A percentile compares a stretch with the other conserved stretches of the same genome.
These are phyloP conservation scores for Arxiozyma bovina DNA, from an alignment of 1,139 yeast genomes.

Conservation along the genomic window DNA sequence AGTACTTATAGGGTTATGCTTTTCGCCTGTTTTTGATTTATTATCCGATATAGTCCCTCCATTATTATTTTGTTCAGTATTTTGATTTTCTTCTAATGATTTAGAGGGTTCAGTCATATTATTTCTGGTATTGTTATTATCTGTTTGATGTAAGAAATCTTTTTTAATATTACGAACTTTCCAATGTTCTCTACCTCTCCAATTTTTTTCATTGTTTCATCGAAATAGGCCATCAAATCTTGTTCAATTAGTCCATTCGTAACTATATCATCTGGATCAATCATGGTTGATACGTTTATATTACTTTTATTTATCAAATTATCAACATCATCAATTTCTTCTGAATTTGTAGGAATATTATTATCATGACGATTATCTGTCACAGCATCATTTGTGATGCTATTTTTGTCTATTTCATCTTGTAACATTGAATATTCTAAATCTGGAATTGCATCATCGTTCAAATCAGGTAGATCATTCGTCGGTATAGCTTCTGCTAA, in stretches of 20 bases:
- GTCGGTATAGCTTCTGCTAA: conserved; percentile 34
- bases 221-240: conserved; percentile 73
- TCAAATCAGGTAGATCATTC: conserved; percentile 22
- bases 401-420: conserved; percentile 20
- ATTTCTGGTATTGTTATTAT: neutral
- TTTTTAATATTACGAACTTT: conserved; percentile 56
- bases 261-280: conserved; percentile 2
- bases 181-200: conserved; percentile 97
- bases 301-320: neutral
- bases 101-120: conserved; percentile 1
- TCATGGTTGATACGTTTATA: neutral
- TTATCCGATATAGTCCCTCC: neutral
- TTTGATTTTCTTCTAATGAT: neutral
- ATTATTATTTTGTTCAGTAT: conserved; percentile 5
- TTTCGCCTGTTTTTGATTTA: conserved; percentile 13
- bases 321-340: neutral
- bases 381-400: conserved; percentile 16
- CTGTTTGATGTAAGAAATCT: conserved; percentile 13
- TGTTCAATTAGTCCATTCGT: conserved; percentile 43
- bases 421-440: conserved; percentile 23
- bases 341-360: conserved; percentile 5
- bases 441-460: conserved; percentile 15
- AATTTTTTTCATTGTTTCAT: conserved; percentile 56
- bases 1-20: conserved; percentile 23
- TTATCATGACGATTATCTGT: conserved; percentile 3